Evolutionary conservation across 257 asterid genomes (phyloP).

Genomic region (Ajuga chamaepitys): DNA sequence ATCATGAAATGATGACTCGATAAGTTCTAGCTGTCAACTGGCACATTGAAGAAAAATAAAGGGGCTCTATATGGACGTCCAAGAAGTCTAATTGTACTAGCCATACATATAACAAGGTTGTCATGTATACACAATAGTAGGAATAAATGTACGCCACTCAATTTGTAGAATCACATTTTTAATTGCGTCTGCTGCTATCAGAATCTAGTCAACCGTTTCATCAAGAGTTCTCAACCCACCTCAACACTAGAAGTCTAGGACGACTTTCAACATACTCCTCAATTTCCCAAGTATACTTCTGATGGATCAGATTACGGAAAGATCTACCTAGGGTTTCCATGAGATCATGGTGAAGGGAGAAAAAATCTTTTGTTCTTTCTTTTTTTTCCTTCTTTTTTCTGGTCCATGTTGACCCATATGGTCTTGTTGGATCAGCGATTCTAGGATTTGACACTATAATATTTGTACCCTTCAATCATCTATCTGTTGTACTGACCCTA

Average conservation of each 20-base stretch:
- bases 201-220: background rate
- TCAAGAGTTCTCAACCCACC: too few species aligned
- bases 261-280: too few species aligned
- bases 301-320: too few species aligned
- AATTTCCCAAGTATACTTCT: too few species aligned
- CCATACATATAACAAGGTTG: background rate
- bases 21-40: background rate
- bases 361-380: too few species aligned
- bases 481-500: background rate
- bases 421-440: background rate
- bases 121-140: background rate
- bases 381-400: too few species aligned
- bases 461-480: background rate
- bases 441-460: background rate
- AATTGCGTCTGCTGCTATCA: background rate
- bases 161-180: background rate
- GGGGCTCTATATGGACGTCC: too few species aligned
- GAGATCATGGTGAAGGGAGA: too few species aligned
- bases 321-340: too few species aligned
- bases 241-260: too few species aligned
- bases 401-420: too few species aligned
- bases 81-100: background rate
- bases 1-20: background rate
- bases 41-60: background rate
- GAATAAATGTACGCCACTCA: background rate